Base-by-base conservation (phyloP, 495 filamentous ascomycete species). In the Hypoxylon trugodes region DNA sequence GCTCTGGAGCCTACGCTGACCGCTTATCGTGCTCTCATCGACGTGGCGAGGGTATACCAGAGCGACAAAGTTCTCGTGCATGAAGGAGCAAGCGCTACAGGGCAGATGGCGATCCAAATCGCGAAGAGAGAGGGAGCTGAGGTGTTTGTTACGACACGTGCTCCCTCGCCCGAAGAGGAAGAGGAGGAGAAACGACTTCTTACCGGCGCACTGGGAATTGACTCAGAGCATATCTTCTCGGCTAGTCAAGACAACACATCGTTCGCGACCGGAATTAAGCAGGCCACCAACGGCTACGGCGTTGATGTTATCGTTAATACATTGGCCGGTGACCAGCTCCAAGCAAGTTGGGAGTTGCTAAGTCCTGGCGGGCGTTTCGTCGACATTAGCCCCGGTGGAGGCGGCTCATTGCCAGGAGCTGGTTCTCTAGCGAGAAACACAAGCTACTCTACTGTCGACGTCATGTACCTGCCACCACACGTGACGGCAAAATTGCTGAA, bases 41-140 rank as follows among this genome's bases (percentile, higher is more conserved):
- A 52, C 8, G 28, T 52, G 13, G 48, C 32, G 12, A 12, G 48
- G 1, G 16, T 52, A 38, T 22, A 52, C 12, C 33, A 38, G 15
- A 22, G 48, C 8, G 48, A 52, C 4, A 52, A 52, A 35, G 32
- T 52, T 22, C 48, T 52, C 18, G 40, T 52, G 8, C 48, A 52
- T 24, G 37, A 32, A 12, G 48, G 33, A 7, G 48, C 48, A 2
- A 35, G 19, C 8, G 18, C 33, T 9, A 26, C 40, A 35, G 48
- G 48, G 12, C 48, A 52, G 33, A 8, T 52, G n/a, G 48, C 48
- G 7, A 26, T 52, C 19, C 48, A 40, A 21, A 24, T 52, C 13
- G 48, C 48, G 9, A 52, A 52, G 33, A 25, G 13, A 18, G 33
- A 52, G 18, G 48, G 48, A 1, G 48, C 48, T 19, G 48, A 52